Evolutionary conservation across 768 basidiomycete genomes (phyloP).

Genomic region (Royoungia palumana): DNA sequence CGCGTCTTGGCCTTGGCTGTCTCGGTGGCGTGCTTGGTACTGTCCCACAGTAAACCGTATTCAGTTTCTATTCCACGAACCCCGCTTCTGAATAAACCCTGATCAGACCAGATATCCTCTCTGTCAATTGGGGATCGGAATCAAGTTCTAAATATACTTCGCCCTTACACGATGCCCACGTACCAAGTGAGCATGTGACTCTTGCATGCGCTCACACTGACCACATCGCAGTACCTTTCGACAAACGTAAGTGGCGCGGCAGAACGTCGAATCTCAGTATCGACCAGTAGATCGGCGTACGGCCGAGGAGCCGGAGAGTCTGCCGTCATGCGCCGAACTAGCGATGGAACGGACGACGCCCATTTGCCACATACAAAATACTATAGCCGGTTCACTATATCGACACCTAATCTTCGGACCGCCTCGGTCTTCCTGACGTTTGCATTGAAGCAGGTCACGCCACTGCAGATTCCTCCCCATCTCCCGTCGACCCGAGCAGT

Average conservation of each 20-base stretch:
- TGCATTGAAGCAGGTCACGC: constrained; percentile 46
- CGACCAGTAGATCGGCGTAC: constrained; percentile 21
- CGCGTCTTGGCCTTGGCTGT: constrained; percentile 26
- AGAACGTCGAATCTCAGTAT: constrained; percentile 15
- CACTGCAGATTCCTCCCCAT: constrained; percentile 46
- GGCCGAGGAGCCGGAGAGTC: constrained; percentile 16
- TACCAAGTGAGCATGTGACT: constrained; percentile 28
- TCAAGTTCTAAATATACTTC: constrained; percentile 40
- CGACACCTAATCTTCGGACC: constrained; percentile 37
- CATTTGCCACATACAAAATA: constrained; percentile 17
- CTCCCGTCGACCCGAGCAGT: constrained; percentile 47
- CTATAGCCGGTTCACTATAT: constrained; percentile 18
- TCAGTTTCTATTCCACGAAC: constrained; percentile 22
- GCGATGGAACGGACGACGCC: constrained; percentile 8
- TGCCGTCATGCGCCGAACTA: constrained; percentile 4
- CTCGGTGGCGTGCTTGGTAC: constrained; percentile 34
- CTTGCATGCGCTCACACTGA: constrained; percentile 12
- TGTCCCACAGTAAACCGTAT: constrained; percentile 35
- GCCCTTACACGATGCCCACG: constrained; percentile 35
- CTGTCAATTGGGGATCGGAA: constrained; percentile 38
- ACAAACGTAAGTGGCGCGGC: constrained; percentile 27
- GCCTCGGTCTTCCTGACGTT: constrained; percentile 53
- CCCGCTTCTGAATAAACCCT: constrained; percentile 23
- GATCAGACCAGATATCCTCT: constrained; percentile 38
- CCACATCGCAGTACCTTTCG: constrained; percentile 21